Evolutionary conservation across 148 eudicot genomes (phyloP).

Genomic region (Vaccinium myrtillus): DNA sequence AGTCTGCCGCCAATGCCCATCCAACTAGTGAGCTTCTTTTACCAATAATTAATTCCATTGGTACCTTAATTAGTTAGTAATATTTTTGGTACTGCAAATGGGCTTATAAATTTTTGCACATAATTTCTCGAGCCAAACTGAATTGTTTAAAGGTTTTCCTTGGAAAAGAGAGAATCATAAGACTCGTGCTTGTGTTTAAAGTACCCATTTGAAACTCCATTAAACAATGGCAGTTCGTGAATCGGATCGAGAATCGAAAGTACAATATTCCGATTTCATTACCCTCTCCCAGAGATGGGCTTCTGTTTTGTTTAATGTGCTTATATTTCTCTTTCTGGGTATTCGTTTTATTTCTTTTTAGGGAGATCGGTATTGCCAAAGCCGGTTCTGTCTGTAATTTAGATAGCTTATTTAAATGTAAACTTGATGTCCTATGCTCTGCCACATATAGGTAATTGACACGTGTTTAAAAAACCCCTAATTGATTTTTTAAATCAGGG

Average conservation of each 20-base stretch:
- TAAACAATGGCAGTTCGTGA: background rate
- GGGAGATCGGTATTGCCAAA: slow-evolving; percentile 7
- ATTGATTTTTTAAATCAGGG: background rate
- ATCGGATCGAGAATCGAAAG: background rate
- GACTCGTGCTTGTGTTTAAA: background rate
- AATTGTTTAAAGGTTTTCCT: background rate
- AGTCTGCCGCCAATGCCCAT: slow-evolving; percentile 2
- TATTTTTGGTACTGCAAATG: background rate
- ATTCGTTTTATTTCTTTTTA: background rate
- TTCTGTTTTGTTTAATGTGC: background rate
- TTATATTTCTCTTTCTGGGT: background rate
- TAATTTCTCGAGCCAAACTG: background rate
- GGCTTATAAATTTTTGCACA: background rate
- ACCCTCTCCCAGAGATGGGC: background rate
- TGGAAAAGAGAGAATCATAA: background rate
- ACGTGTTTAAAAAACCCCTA: background rate
- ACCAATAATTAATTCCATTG: too few relatives aligned
- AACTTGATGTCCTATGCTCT: background rate
- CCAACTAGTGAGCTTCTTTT: background rate
- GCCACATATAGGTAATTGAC: background rate
- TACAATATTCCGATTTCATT: slow-evolving; percentile 5
- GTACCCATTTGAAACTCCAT: background rate
- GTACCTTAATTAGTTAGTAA: background rate
- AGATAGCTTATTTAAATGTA: slow-evolving; percentile 7
- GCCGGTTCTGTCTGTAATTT: background rate